Percentiles rank a stretch among this genome's conserved stretches.
phyloP scores from a whole-genome alignment of 345 rosid species.

The Jatropha curcas region DNA sequence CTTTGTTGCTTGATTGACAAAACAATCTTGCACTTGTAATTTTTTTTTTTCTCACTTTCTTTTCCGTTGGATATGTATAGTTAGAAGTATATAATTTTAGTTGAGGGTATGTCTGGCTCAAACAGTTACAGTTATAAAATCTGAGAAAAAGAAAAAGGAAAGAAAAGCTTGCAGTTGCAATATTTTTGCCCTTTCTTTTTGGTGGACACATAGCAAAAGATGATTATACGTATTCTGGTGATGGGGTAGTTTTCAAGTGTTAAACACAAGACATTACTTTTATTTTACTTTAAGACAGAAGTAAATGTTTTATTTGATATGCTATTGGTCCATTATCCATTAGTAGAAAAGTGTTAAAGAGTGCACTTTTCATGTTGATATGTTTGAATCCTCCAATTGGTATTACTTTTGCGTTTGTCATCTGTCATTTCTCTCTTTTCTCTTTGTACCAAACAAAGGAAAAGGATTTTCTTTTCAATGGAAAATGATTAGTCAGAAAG shows the following conservation, averaged over 20 bases:
- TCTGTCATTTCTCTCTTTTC: too few species aligned
- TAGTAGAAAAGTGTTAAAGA: too few species aligned
- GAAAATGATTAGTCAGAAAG: too few species aligned
- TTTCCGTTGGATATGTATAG: slow-evolving; percentile 30
- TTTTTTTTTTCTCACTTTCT: not conserved
- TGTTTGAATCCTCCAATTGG: too few species aligned
- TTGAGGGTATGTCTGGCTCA: slow-evolving; percentile 8
- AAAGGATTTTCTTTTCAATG: too few species aligned
- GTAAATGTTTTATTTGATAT: too few species aligned
- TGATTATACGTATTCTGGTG: slow-evolving; percentile 18
- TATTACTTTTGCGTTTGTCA: too few species aligned
- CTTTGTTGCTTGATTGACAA: slow-evolving; percentile 1
- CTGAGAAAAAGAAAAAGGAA: not conserved
- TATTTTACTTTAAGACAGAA: too few species aligned
- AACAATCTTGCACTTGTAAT: slow-evolving; percentile 18
- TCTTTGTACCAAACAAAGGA: too few species aligned
- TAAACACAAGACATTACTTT: not conserved
- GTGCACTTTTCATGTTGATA: too few species aligned
- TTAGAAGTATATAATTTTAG: slow-evolving; percentile 21
- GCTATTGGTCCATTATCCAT: too few species aligned
- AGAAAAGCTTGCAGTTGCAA: not conserved
- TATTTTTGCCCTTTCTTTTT: not conserved
- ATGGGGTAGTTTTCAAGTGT: slow-evolving; percentile 12
- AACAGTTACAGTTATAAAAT: slow-evolving; percentile 4
- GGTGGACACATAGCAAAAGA: slow-evolving; percentile 16